Evolutionary conservation across 2,329 filamentous ascomycete genomes (phyloP), one percentile per base, ranked within the genome.

Genomic region (Fusarium goolgardi): DNA sequence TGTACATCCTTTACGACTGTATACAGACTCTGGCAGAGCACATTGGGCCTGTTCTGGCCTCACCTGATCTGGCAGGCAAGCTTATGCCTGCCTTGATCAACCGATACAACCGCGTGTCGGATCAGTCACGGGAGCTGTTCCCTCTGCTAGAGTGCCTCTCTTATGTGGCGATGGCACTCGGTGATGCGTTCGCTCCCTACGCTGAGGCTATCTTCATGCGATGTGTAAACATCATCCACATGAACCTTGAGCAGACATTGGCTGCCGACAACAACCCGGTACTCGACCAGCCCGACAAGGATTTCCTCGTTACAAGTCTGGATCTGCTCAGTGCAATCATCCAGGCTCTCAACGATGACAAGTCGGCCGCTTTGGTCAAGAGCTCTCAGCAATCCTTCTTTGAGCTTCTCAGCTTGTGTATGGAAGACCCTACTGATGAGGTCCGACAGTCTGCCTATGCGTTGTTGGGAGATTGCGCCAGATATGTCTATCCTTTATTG

Each of bases 1-100:
- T 98, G 89, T 97, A 96, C 82, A 96, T 98, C 55, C 87, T 99
- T 34, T 99, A 99, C 81, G 96, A 99, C 81, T 98, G 96, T 78
- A 93, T 99, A 34, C 96, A 99, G 81, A 99, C 96, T 1, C 84
- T 99, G 59, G 96, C 96, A 5, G 96, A 99, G 78, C 91, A 93
- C 75, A 91, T 98, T 55, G 94, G 93, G 13, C 89, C 90, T 9
- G 88, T 91, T 34, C 84, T 99, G 69, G 91, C 93, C n/a, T 85
- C 88, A 64, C 91, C 91, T 9, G 88, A 94, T 53, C 86, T 97
- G n/a, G 89, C 94, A 40, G 87, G 91, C 66, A 86, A 93, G 71
- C 85, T 99, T 61, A 98, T 99, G 95, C 94, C 96, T 25, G 93
- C 94, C 15, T 85, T 99, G 45, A 94, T 97, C 69, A 85, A 91